phyloP scores from a whole-genome alignment of 257 asterid species.

The Rubia yunnanensis region DNA sequence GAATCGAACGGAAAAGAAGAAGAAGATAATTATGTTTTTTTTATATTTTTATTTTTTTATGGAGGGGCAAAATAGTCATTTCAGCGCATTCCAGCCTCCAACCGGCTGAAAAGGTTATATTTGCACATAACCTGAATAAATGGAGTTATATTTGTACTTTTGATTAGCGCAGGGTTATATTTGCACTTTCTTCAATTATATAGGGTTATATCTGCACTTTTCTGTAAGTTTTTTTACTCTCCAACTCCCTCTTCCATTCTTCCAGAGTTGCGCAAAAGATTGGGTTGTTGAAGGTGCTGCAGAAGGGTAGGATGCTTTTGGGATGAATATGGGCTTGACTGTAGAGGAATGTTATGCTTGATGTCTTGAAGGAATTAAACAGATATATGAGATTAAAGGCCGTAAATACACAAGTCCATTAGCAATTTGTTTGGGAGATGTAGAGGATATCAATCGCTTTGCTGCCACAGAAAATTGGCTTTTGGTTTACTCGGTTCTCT shows the following conservation, averaged over 20 bases:
- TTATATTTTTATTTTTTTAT: too few relatives aligned
- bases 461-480: conserved; percentile 67
- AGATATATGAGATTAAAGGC: conserved; percentile 84
- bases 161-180: too few relatives aligned
- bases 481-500: conserved; percentile 59
- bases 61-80: too few relatives aligned
- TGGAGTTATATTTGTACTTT: too few relatives aligned
- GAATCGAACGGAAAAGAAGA: too few relatives aligned
- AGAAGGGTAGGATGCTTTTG: conserved; percentile 21
- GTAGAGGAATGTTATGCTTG: conserved; percentile 36
- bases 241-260: conserved; percentile 15
- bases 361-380: conserved; percentile 55
- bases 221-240: conserved; percentile 14
- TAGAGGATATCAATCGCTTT: conserved; percentile 54
- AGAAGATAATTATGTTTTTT: too few relatives aligned
- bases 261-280: conserved; percentile 23
- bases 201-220: too few relatives aligned
- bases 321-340: conserved; percentile 36
- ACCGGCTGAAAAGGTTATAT: too few relatives aligned
- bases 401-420: conserved; percentile 79
- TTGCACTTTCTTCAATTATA: too few relatives aligned
- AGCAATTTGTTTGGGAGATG: conserved; percentile 79
- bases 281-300: conserved; percentile 15
- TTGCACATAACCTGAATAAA: too few relatives aligned
- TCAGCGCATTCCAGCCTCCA: too few relatives aligned